Conservation (phyloP, 306 rosid genomes). For the Ormosia emarginata region DNA sequence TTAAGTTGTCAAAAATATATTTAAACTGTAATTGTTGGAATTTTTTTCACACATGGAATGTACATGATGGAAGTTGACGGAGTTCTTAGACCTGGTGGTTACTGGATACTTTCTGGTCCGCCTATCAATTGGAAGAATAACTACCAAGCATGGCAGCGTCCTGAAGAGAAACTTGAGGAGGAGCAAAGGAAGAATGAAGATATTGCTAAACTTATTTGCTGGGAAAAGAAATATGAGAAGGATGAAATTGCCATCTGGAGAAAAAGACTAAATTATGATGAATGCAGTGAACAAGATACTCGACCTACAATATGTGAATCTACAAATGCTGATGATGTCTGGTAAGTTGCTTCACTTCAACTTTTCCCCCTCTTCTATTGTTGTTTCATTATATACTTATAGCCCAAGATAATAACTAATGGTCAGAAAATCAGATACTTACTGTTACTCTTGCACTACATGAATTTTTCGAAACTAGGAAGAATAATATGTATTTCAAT, state of each 20-base stretch:
- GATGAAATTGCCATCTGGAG: constrained; percentile 87
- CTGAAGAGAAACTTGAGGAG: constrained; percentile 64
- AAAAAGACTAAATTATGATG: constrained; percentile 43
- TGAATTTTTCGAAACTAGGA: neutral
- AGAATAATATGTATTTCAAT: neutral
- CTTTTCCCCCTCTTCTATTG: neutral
- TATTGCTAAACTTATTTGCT: constrained; percentile 61
- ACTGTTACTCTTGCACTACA: neutral
- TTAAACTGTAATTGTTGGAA: neutral
- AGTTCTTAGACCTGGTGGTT: constrained; percentile 89
- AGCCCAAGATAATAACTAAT: neutral
- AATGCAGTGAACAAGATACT: constrained; percentile 42
- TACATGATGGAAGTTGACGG: constrained; percentile 88
- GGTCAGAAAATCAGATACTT: neutral
- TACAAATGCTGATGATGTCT: constrained; percentile 40
- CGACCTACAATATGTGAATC: constrained; percentile 46
- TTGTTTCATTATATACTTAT: neutral
- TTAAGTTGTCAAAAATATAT: neutral
- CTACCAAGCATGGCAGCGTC: constrained; percentile 64
- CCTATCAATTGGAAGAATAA: constrained; percentile 68
- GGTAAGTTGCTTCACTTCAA: constrained; percentile 39
- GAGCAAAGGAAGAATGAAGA: constrained; percentile 79
- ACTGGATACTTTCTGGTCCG: constrained; percentile 85
- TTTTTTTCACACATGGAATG: constrained; percentile 56
- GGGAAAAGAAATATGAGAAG: constrained; percentile 83